Evolutionary conservation across 768 basidiomycete species (phyloP).

Genomic region (Tulasnella sp.): DNA sequence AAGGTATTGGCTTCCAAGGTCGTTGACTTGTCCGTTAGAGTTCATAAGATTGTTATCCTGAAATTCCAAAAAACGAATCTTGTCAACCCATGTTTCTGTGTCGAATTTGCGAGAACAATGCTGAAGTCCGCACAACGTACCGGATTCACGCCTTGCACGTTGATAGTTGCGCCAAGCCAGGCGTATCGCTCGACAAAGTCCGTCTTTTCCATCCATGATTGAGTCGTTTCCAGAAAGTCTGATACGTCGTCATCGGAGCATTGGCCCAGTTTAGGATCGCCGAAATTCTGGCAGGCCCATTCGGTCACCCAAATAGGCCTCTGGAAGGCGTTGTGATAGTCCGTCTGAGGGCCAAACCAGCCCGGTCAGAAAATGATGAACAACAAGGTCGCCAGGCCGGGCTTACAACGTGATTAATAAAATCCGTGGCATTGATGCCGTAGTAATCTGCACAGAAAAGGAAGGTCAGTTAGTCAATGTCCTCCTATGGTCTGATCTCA

Average conservation of each 20-base stretch:
- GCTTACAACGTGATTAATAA: slow-evolving; percentile 52
- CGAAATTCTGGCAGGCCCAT: slow-evolving; percentile 54
- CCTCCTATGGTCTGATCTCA: neutral
- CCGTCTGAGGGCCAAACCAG: slow-evolving; percentile 38
- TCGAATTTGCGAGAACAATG: neutral
- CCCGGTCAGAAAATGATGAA: neutral
- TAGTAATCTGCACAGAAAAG: slow-evolving; percentile 52
- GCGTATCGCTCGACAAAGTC: slow-evolving; percentile 62
- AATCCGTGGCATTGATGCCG: slow-evolving; percentile 56
- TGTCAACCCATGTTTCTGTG: neutral
- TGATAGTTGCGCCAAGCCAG: slow-evolving; percentile 63
- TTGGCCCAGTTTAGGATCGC: slow-evolving; percentile 43
- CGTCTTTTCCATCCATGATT: slow-evolving; percentile 57
- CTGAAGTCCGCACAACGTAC: slow-evolving; percentile 41
- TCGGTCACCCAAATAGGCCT: slow-evolving; percentile 64
- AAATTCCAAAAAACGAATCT: no score
- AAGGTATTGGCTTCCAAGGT: slow-evolving; percentile 1
- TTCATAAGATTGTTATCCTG: slow-evolving; percentile 2
- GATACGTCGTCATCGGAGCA: slow-evolving; percentile 53
- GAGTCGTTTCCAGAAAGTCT: slow-evolving; percentile 56
- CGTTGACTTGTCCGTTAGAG: neutral
- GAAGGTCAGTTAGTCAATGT: slow-evolving; percentile 11
- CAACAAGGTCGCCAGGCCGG: neutral
- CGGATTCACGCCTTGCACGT: slow-evolving; percentile 54
- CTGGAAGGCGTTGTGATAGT: slow-evolving; percentile 58